Percentiles rank a stretch among this genome's conserved stretches.
These are phyloP conservation scores for Trichosporon sp. DNA, from an alignment of 1,284 basidiomycete genomes.

Conservation along the genomic window DNA sequence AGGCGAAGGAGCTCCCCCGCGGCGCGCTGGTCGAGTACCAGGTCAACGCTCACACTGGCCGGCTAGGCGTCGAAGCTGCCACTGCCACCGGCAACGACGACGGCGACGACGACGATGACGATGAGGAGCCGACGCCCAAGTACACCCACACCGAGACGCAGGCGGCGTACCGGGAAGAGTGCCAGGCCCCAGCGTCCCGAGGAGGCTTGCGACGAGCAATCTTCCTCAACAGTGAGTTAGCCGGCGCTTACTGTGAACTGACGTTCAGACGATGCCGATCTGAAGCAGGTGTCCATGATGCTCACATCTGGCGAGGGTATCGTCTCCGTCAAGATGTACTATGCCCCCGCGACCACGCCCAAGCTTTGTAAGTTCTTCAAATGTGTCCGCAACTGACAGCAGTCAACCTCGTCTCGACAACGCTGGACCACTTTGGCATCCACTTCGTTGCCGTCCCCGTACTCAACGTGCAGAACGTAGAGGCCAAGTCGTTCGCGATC, in stretches of 20 bases:
- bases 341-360: neutral
- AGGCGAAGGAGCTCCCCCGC: slow-evolving; percentile 73
- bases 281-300: neutral
- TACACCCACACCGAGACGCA: neutral
- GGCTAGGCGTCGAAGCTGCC: slow-evolving; percentile 26
- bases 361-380: neutral
- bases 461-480: neutral
- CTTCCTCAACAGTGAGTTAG: neutral
- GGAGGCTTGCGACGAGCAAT: neutral
- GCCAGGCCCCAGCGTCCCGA: neutral
- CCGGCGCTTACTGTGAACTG: neutral
- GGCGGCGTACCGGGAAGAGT: neutral
- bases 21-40: slow-evolving; percentile 65
- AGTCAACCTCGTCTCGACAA: neutral
- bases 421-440: neutral
- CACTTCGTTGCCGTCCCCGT: neutral
- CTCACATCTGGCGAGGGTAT: neutral
- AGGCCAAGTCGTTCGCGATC: slow-evolving; percentile 12
- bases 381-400: neutral
- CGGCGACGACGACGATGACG: slow-evolving; percentile 35
- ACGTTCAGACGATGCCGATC: neutral
- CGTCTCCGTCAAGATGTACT: slow-evolving; percentile 1
- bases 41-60: slow-evolving; percentile 55
- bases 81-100: slow-evolving; percentile 18
- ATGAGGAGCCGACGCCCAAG: slow-evolving; percentile 27